Conservation (phyloP, 306 rosid species). For the Cicer pinnatifidum region DNA sequence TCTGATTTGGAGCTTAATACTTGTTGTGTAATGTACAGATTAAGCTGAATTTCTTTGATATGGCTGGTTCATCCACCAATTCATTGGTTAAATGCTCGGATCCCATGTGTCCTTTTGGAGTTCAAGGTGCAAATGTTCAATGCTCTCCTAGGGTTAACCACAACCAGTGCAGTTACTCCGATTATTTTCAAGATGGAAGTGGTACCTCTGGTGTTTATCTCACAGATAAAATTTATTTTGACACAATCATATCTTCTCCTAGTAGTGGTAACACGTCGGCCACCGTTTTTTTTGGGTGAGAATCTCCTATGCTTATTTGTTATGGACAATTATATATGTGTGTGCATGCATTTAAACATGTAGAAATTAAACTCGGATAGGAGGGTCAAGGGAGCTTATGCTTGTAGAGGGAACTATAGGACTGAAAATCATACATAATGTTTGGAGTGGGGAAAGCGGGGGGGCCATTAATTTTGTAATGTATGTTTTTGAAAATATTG, state of each 20-base stretch:
- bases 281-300: slow-evolving; percentile 87
- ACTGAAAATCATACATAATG: too few species aligned
- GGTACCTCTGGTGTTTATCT: slow-evolving; percentile 87
- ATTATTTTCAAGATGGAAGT: slow-evolving; percentile 89
- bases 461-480: too few species aligned
- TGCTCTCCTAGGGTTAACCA: slow-evolving; percentile 69
- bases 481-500: too few species aligned
- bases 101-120: slow-evolving; percentile 67
- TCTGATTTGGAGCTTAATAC: slow-evolving; percentile 32
- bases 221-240: slow-evolving; percentile 72
- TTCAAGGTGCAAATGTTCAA: slow-evolving; percentile 61
- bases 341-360: not conserved
- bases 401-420: too few species aligned
- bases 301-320: slow-evolving; percentile 19
- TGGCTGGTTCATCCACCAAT: slow-evolving; percentile 69
- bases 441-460: too few species aligned
- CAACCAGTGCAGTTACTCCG: slow-evolving; percentile 72
- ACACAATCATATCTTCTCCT: slow-evolving; percentile 65
- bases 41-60: slow-evolving; percentile 82
- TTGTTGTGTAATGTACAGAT: slow-evolving; percentile 61
- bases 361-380: too few species aligned
- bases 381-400: too few species aligned
- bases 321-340: slow-evolving; percentile 6
- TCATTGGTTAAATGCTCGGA: slow-evolving; percentile 71
- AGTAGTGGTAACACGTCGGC: slow-evolving; percentile 72